Conservation (phyloP, 106 monocot genomes). For the Dendrobium catenatum region DNA sequence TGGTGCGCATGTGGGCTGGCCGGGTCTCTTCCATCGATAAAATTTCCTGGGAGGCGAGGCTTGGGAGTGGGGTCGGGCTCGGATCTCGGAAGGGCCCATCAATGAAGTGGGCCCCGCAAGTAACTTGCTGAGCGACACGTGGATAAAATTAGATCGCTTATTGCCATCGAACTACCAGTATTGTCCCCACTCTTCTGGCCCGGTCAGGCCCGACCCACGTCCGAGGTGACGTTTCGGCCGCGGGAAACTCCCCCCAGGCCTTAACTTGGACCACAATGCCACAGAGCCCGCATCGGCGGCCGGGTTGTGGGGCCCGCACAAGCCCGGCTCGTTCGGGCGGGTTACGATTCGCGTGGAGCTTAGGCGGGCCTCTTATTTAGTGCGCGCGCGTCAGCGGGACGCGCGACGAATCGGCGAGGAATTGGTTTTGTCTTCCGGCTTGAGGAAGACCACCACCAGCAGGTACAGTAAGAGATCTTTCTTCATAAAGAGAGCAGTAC, state of each 20-base stretch:
- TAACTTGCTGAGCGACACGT: background rate
- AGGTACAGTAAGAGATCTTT: no score
- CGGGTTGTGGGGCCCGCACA: no score
- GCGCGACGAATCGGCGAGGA: background rate
- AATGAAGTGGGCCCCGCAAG: background rate
- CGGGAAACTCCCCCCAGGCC: background rate
- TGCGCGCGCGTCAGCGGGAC: no score
- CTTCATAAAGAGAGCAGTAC: no score
- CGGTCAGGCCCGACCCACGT: background rate
- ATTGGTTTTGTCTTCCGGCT: background rate
- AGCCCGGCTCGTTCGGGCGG: no score
- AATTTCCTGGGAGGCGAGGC: background rate
- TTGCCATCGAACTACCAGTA: background rate
- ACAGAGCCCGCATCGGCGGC: no score
- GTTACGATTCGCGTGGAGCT: no score
- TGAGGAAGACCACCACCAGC: background rate
- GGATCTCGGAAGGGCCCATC: slow-evolving; percentile 9
- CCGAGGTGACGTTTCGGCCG: background rate
- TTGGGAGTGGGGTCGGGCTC: slow-evolving; percentile 1
- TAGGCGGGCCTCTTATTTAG: no score
- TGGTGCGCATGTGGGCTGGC: background rate
- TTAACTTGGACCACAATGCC: no score
- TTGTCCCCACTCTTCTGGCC: background rate
- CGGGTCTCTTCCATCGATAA: background rate
- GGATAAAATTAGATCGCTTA: background rate